Percentiles rank a stretch among this genome's conserved stretches.
Conservation (phyloP, 345 rosid species). For the Citrus mangshanensis region DNA sequence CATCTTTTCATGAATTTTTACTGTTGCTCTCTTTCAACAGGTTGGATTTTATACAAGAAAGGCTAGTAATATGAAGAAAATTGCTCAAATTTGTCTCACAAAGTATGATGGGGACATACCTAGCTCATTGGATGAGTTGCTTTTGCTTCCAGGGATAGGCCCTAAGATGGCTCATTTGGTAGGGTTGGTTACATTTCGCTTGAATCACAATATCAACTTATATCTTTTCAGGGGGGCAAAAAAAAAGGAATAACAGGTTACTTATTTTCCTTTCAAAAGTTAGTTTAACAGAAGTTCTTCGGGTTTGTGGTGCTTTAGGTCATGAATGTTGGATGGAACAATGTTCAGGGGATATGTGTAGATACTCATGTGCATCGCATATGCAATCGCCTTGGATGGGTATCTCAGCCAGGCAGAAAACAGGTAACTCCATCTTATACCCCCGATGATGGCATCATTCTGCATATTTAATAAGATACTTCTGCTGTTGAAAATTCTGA, state of each 20-base stretch:
- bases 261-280: neutral
- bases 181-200: conserved; percentile 10
- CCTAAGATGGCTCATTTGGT: conserved; percentile 76
- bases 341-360: conserved; percentile 90
- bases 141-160: conserved; percentile 91
- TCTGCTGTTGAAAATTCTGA: neutral
- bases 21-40: conserved; percentile 28
- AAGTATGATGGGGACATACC: conserved; percentile 90
- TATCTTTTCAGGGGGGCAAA: neutral
- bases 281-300: neutral
- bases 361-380: conserved; percentile 97
- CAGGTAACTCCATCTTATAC: conserved; percentile 35
- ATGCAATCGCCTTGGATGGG: conserved; percentile 96
- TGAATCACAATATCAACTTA: neutral
- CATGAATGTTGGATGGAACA: conserved; percentile 85
- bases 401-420: conserved; percentile 57
- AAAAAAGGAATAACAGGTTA: too few species aligned
- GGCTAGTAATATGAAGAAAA: conserved; percentile 86
- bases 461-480: neutral
- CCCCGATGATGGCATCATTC: neutral
- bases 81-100: conserved; percentile 72
- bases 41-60: conserved; percentile 95
- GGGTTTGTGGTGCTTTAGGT: conserved; percentile 48
- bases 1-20: neutral
- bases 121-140: conserved; percentile 75